A percentile compares a stretch with the other conserved stretches of the same genome.
These are phyloP conservation scores for Lagerstroemia speciosa DNA, from an alignment of 345 rosid species.

Conservation along the genomic window DNA sequence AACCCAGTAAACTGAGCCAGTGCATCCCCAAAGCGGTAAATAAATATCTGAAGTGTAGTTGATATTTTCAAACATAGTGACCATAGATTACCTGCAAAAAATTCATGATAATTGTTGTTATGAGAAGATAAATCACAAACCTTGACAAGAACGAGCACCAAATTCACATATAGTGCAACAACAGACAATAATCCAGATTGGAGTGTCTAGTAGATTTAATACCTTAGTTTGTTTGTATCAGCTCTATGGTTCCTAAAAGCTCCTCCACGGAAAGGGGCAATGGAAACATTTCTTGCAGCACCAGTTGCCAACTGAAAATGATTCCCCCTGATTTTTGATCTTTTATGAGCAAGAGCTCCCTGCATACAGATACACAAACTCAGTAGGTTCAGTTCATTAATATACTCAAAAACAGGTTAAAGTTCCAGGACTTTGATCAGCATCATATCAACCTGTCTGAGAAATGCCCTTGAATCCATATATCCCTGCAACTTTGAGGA, in stretches of 20 bases:
- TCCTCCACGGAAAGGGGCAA: constrained; percentile 41
- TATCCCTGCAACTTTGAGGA: constrained; percentile 41
- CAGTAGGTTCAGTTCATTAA: neutral
- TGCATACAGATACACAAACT: constrained; percentile 19
- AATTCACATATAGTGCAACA: neutral
- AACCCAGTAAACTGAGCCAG: neutral
- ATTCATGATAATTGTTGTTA: neutral
- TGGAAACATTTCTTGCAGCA: constrained; percentile 45
- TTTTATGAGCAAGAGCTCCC: constrained; percentile 72
- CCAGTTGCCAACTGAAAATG: constrained; percentile 52
- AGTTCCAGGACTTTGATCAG: neutral
- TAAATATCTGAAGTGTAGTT: neutral
- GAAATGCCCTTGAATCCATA: constrained; percentile 54
- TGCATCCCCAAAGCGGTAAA: neutral
- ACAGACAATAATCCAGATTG: neutral
- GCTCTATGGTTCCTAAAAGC: constrained; percentile 35
- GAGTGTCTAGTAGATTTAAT: neutral
- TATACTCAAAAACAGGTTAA: neutral
- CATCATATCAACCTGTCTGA: constrained; percentile 58
- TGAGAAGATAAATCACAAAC: neutral
- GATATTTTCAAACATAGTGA: constrained; percentile 6
- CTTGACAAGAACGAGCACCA: neutral
- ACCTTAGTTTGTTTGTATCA: constrained; percentile 58
- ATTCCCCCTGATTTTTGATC: constrained; percentile 55
- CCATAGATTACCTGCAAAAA: constrained; percentile 43